These are phyloP conservation scores for Madurella mycetomatis DNA, from an alignment of 2,329 filamentous ascomycete species.

Conservation along the genomic window DNA sequence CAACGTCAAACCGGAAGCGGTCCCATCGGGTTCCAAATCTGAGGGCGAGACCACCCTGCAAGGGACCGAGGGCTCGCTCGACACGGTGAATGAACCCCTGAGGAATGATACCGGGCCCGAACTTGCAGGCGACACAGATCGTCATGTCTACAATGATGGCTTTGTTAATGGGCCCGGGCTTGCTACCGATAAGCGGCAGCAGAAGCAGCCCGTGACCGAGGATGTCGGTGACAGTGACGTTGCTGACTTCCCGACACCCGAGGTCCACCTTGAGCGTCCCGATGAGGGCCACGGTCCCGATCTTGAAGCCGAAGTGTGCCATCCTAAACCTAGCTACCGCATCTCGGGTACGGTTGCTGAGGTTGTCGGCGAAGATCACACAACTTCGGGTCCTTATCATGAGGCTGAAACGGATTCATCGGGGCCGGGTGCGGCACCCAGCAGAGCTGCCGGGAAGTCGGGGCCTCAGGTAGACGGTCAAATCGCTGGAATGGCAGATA, in stretches of 20 bases:
- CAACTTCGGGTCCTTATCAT: background rate
- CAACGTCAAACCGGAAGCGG: constrained; percentile 1
- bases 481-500: background rate
- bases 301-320: background rate
- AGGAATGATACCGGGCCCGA: background rate
- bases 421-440: background rate
- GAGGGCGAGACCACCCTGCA: background rate
- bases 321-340: background rate
- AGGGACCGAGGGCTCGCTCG: background rate
- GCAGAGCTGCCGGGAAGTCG: background rate
- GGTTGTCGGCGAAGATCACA: background rate
- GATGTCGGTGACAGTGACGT: background rate
- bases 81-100: background rate
- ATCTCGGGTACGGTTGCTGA: background rate
- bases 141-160: background rate
- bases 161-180: background rate
- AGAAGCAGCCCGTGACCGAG: background rate
- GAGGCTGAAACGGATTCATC: background rate
- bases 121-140: background rate
- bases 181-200: background rate
- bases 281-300: background rate
- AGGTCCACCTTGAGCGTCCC: background rate
- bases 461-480: background rate
- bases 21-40: background rate
- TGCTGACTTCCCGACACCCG: background rate